phyloP scores from a whole-genome alignment of 805 yeast genomes.

The Yarrowia keelungensis region DNA sequence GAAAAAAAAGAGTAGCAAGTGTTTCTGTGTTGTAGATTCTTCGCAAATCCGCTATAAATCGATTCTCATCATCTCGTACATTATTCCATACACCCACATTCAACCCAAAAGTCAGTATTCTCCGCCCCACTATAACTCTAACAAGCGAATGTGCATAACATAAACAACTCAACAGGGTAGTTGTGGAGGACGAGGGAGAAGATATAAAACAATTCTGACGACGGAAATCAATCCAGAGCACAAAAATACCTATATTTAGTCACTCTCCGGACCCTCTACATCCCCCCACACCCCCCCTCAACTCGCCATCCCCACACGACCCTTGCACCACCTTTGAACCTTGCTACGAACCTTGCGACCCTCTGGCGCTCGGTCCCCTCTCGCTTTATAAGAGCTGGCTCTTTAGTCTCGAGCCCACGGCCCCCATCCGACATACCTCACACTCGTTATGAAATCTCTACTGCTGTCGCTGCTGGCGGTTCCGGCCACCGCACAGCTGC shows the following conservation, averaged over 20 bases:
- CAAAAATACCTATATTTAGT: not conserved
- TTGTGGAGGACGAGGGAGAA: not conserved
- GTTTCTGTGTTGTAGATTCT: too few relatives aligned
- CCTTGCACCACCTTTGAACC: constrained; percentile 9
- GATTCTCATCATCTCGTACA: not conserved
- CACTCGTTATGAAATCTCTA: constrained; percentile 33
- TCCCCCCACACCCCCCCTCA: not conserved
- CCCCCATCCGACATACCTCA: not conserved
- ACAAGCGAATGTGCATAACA: constrained; percentile 30
- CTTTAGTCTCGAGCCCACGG: not conserved
- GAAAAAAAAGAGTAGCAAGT: too few relatives aligned
- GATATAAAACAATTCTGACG: not conserved
- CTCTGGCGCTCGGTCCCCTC: constrained; percentile 24
- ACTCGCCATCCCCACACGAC: constrained; percentile 10
- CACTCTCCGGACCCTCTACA: too few relatives aligned
- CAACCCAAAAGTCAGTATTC: constrained; percentile 20
- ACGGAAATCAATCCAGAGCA: not conserved
- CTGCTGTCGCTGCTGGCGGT: constrained; percentile 28
- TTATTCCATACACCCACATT: not conserved
- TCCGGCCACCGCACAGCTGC: constrained; percentile 32
- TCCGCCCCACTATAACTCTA: constrained; percentile 33
- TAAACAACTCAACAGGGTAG: constrained; percentile 10
- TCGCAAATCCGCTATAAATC: too few relatives aligned
- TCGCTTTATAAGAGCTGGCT: constrained; percentile 20
- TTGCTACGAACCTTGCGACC: constrained; percentile 19